Evolutionary conservation across 2,329 filamentous ascomycete species (phyloP), one percentile per base, ranked within the genome.

Genomic region (Exophiala viscosa): DNA sequence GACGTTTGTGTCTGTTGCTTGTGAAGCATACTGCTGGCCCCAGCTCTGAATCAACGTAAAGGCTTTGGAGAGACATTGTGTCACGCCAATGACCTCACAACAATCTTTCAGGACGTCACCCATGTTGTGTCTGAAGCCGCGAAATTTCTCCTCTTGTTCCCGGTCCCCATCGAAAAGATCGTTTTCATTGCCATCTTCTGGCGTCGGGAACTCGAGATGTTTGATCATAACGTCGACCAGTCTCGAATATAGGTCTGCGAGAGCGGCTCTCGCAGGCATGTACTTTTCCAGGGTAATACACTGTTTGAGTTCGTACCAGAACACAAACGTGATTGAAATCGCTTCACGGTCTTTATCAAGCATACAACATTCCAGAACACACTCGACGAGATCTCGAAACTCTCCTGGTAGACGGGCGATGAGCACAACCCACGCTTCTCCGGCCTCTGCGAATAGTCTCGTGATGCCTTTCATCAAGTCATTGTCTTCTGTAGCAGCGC

Each of bases 251-350:
- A 96, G 76, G 60, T 95, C 88, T 33, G 88, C 78, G 50, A 90
- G 82, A 63, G 87, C 80, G 58, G 90, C 70, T 46, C 91, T 84
- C 36, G 91, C 87, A 63, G 90, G 81, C 46, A 88, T 87, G 67
- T 96, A 99, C 61, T 86, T 86, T 33, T 97, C 92, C 48, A 99
- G 72, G 1, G 91, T 90, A 43, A 99, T 78, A 68, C 95, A 96
- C 69, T 96, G 90, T 76, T 99, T 99, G 42, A 99, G 80, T 67
- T 99, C 93, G 68, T 95, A 97, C 93, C 93, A 99, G 74, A 99
- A 97, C 61, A 84, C 84, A 72, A 99, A 99, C 0, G 95, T 99
- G 64, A 93, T 84, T 48, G 90, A 88, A 58, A 99, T 90, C 3
- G 91, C 90, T 61, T 99, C 93, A 57, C 87, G 84, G 48, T 96